Evolutionary conservation across 805 yeast species (phyloP).

Genomic region (Schizosaccharomyces lindneri): DNA sequence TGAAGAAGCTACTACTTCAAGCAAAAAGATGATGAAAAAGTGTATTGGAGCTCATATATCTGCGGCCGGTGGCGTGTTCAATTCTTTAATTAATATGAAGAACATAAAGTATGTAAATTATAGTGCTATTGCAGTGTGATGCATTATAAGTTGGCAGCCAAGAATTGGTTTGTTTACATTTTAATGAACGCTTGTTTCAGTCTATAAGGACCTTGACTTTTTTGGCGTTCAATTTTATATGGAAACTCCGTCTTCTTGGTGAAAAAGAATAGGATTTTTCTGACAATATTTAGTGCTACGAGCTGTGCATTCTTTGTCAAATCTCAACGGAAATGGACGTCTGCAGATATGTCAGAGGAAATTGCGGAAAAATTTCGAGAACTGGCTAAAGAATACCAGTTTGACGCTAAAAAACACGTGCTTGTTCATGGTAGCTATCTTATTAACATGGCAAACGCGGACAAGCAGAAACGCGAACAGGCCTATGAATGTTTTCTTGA

Average conservation of each 20-base stretch:
- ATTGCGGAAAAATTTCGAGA: constrained; percentile 43
- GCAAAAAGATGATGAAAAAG: constrained; percentile 8
- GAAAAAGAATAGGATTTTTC: not conserved
- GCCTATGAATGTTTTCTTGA: constrained; percentile 61
- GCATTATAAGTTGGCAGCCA: not conserved
- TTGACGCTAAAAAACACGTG: constrained; percentile 51
- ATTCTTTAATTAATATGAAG: constrained; percentile 35
- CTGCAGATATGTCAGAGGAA: constrained; percentile 44
- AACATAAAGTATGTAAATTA: constrained; percentile 19
- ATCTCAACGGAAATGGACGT: constrained; percentile 75
- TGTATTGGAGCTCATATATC: constrained; percentile 82
- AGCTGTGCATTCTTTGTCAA: constrained; percentile 79
- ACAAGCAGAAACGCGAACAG: constrained; percentile 46
- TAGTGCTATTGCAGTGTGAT: not conserved
- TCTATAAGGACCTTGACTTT: no score
- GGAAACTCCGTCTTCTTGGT: no score
- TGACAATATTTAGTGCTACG: constrained; percentile 24
- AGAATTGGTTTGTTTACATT: not conserved
- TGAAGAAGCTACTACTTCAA: not conserved
- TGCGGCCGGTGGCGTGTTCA: constrained; percentile 53
- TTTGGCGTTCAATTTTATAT: no score
- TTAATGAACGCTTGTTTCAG: no score
- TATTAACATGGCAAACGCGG: constrained; percentile 82
- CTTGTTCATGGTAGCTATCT: constrained; percentile 90
- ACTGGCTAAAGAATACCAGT: constrained; percentile 36